Conservation (phyloP, 108 stramenopile species). For the Cyclotella choctawhatcheeana region DNA sequence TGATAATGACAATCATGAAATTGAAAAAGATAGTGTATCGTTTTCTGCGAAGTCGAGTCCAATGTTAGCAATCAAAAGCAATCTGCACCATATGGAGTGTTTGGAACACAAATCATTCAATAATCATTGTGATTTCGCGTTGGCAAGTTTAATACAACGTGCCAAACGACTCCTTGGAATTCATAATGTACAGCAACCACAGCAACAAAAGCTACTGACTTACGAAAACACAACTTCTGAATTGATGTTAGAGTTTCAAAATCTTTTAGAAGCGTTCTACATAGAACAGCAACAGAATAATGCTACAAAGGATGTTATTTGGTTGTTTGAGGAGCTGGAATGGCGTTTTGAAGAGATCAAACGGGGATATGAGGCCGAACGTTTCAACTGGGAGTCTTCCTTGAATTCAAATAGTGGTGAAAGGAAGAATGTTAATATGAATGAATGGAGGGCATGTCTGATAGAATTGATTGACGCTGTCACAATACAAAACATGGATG, state of each 20-base stretch:
- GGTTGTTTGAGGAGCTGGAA: conserved; percentile 39
- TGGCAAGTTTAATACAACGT: neutral
- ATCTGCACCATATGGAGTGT: neutral
- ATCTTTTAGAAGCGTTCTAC: conserved; percentile 30
- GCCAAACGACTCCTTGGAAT: neutral
- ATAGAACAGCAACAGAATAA: conserved; percentile 16
- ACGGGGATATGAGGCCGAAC: conserved; percentile 5
- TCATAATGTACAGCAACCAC: neutral
- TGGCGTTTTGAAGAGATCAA: conserved; percentile 45
- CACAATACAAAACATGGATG: neutral
- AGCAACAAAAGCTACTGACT: neutral
- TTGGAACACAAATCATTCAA: neutral
- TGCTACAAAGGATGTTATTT: conserved; percentile 22
- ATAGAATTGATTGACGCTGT: conserved; percentile 21
- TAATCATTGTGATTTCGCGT: neutral
- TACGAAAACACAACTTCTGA: neutral
- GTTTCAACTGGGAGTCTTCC: neutral
- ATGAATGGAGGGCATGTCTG: conserved; percentile 33
- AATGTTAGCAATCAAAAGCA: neutral
- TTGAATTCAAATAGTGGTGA: neutral
- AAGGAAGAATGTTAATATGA: neutral
- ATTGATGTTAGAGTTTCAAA: conserved; percentile 32
- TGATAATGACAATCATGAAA: neutral
- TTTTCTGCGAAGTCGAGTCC: neutral
- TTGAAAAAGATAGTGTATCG: neutral